Base-by-base conservation (phyloP, 2,329 filamentous ascomycete species). In the Pseudopithomyces maydicus region DNA sequence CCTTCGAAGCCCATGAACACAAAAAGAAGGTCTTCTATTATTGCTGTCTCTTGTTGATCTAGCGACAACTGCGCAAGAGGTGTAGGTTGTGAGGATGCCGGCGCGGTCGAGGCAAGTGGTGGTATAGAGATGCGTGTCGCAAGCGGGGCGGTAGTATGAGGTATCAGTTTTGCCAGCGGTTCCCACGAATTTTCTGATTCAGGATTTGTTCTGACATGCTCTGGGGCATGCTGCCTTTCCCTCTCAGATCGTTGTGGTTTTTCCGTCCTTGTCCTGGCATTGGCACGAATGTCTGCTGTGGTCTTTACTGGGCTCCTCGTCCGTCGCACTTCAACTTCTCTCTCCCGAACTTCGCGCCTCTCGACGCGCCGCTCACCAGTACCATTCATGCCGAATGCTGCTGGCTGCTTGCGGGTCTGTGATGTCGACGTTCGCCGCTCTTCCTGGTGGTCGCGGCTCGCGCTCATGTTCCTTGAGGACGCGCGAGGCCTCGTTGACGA, bases 1-100 rank as follows among this genome's bases (percentile, higher is more conserved):
- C 95, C 95, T 77, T 99, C 95, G 62, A 92, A 97, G 22, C 95
- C 95, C 93, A 99, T 97, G 68, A 98, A 96, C 5, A 96, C 92
- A 72, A 94, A 97, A 35, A 98, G 78, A 15, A 99, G 78, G 68
- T 99, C 95, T 66, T 97, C 93, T 42, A 98, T 82, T 45, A 99
- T 89, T 8, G 87, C 90, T 22, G 88, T 86, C 78, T 99, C 95
- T 75, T 99, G 95, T 2, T 85, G 85, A 63, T 96, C 90, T 26
- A 96, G 79, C 0, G 88, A 87, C 57, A 98, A 79, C 55, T 90
- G 86, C 54, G 84, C 81, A 15, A 98, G 81, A 6, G 88, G 82
- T 47, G 80, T 80, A 1, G 90, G 90, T 42, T 91, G 88, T 47
- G 92, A 81, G 7, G 84, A 79, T 49, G 85, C 78, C 1, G 93